A percentile compares a stretch with the other conserved stretches of the same genome.
Conservation (phyloP, 2,329 filamentous ascomycete genomes). For the Sporothrix brunneoviolacea region DNA sequence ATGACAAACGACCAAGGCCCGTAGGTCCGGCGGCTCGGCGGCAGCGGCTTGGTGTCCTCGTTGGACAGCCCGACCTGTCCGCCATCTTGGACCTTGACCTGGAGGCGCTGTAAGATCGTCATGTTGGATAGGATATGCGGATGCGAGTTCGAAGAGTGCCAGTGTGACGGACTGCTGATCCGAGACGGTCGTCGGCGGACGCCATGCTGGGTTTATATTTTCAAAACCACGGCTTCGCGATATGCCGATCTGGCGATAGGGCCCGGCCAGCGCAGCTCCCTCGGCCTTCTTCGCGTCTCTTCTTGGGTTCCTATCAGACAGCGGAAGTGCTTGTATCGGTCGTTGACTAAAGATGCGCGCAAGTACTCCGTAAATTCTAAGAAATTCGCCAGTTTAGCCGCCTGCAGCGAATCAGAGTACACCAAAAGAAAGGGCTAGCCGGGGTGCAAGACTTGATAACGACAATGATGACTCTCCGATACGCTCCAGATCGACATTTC, state of each 20-base stretch:
- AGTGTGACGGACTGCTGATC: too few species aligned
- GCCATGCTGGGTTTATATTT: constrained; percentile 2
- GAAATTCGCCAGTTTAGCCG: neutral
- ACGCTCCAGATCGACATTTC: too few species aligned
- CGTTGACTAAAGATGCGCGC: neutral
- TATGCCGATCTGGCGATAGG: neutral
- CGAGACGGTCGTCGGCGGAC: too few species aligned
- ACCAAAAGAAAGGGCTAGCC: too few species aligned
- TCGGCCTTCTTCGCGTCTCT: neutral
- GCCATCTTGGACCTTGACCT: constrained; percentile 17
- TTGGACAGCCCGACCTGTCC: constrained; percentile 21
- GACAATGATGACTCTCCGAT: too few species aligned
- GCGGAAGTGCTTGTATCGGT: neutral
- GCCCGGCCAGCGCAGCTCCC: neutral
- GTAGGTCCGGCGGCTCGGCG: constrained; percentile 25
- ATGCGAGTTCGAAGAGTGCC: too few species aligned
- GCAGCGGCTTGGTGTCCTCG: constrained; percentile 25
- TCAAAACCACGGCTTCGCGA: neutral
- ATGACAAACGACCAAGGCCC: constrained; percentile 28
- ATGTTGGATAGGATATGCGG: too few species aligned
- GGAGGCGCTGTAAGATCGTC: constrained; percentile 16
- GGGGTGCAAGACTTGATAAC: too few species aligned
- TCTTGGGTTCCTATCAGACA: neutral
- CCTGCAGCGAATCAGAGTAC: constrained; percentile 1
- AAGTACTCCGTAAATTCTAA: too few species aligned